These are phyloP conservation scores for Irpex lacteus DNA, from an alignment of 1,284 basidiomycete species.

Conservation along the genomic window DNA sequence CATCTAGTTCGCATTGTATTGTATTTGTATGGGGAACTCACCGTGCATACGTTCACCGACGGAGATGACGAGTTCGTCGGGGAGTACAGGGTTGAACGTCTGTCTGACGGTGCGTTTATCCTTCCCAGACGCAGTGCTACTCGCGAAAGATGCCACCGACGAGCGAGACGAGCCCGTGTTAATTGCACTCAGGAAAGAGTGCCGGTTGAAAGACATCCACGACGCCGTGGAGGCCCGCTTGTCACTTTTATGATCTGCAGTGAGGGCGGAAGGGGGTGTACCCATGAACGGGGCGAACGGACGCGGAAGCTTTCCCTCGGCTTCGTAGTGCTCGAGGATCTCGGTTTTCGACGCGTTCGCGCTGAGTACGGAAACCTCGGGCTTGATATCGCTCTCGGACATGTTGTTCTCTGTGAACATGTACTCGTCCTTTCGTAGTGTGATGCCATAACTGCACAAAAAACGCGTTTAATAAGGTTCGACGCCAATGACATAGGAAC, in stretches of 20 bases:
- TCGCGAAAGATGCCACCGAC: constrained; percentile 29
- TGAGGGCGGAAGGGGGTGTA: constrained; percentile 8
- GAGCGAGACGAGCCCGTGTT: constrained; percentile 27
- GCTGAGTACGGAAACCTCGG: constrained; percentile 42
- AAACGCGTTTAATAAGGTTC: background rate
- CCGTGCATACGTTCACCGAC: constrained; percentile 54
- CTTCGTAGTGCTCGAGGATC: constrained; percentile 44
- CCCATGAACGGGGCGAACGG: constrained; percentile 43
- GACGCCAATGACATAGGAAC: too few species aligned
- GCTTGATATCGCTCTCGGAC: constrained; percentile 47
- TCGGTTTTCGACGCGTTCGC: constrained; percentile 35
- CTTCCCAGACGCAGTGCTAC: constrained; percentile 30
- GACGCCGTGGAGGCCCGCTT: constrained; percentile 23
- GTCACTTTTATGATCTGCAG: constrained; percentile 4
- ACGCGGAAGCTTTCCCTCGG: constrained; percentile 45
- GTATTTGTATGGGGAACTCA: constrained; percentile 33
- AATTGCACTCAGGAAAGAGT: constrained; percentile 29
- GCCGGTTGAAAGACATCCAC: constrained; percentile 28
- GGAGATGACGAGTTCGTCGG: constrained; percentile 62
- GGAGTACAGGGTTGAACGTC: constrained; percentile 61
- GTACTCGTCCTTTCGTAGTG: constrained; percentile 14
- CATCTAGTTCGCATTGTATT: background rate
- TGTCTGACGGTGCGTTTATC: constrained; percentile 56
- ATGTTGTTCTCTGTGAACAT: constrained; percentile 45
- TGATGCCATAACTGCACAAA: constrained; percentile 1